Base-by-base conservation (phyloP, 2,329 filamentous ascomycete genomes). In the Colletotrichum higginsianum region DNA sequence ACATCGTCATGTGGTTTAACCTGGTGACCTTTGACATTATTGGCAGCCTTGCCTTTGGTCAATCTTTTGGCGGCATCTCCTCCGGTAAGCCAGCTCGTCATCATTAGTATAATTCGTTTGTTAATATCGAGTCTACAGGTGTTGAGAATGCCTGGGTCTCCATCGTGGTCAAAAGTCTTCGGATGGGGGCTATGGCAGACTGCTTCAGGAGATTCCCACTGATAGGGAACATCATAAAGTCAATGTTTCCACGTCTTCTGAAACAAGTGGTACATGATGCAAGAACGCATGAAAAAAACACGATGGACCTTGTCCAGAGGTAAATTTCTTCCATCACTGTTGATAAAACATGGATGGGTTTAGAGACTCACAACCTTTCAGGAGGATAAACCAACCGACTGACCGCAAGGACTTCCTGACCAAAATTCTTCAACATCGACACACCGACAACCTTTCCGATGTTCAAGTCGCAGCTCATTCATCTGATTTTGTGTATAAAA, bases 241-340 rank as follows among this genome's bases (percentile, higher is more conserved):
- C 9, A 1, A 12, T 38, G 12, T 61, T 61, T 23, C 26, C 64
- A 2, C 35, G 46, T 11, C 38, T 61, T 2, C 21, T 66, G 2
- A 30, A 42, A 2, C 49, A 53, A 46, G 15, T 66, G 12, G 52
- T 66, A 4, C 38, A 35, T 4, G 56, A 67, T 38, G 61, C n/a
- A 3, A 46, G 64, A 0, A 55, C 13, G 23, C 64, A 67, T 15
- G 26, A 66, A 11, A 11, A 47, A 9, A 52, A 67, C 18, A 67
- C 56, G 5, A 67, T 61, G 56, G 35, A 67, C 11, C 11, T 67
- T 30, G 56, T 67, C 30, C 56, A 67, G 26, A 67, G 38, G 64
- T 67, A 30, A 21, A 3, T 1, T 52, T 13, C 13, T 7, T 7
- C 9, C 16, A n/a, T 26, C 21, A 52, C 13, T 9, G 30, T 35